These are phyloP conservation scores for Cladosporium cucumerinum DNA, from an alignment of 2,329 filamentous ascomycete species.

Conservation along the genomic window DNA sequence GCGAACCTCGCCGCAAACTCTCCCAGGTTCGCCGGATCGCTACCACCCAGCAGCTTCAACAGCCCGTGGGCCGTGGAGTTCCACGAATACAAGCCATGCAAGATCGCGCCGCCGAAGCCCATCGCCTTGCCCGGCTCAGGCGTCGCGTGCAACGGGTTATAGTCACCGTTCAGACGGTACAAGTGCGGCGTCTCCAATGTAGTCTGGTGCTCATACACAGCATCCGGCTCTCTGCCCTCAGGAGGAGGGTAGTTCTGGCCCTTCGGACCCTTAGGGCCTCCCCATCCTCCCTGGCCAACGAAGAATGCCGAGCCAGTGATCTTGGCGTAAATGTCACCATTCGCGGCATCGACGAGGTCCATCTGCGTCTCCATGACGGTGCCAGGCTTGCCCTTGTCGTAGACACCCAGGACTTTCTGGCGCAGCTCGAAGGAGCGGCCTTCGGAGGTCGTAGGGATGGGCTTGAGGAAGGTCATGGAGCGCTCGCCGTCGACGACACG, in stretches of 20 bases:
- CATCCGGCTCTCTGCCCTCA: conserved; percentile 67
- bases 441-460: conserved; percentile 67
- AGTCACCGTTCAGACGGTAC: conserved; percentile 85
- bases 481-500: conserved; percentile 83
- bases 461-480: conserved; percentile 71
- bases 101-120: conserved; percentile 85
- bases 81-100: conserved; percentile 86
- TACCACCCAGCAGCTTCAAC: conserved; percentile 68
- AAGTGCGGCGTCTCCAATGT: conserved; percentile 68
- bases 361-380: conserved; percentile 78
- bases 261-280: conserved; percentile 80
- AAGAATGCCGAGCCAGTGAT: conserved; percentile 72
- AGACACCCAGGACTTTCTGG: conserved; percentile 76
- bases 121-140: conserved; percentile 82
- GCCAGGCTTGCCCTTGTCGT: conserved; percentile 83
- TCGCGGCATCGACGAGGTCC: conserved; percentile 67
- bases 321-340: conserved; percentile 67
- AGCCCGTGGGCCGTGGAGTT: conserved; percentile 73
- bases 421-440: conserved; percentile 73
- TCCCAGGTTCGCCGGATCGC: conserved; percentile 75
- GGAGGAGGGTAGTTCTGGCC: conserved; percentile 76
- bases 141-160: conserved; percentile 87
- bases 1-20: conserved; percentile 89
- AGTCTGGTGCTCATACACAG: conserved; percentile 66
- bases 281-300: conserved; percentile 78